phyloP scores from a whole-genome alignment of 345 rosid species.

The Capsella bursapastoris region DNA sequence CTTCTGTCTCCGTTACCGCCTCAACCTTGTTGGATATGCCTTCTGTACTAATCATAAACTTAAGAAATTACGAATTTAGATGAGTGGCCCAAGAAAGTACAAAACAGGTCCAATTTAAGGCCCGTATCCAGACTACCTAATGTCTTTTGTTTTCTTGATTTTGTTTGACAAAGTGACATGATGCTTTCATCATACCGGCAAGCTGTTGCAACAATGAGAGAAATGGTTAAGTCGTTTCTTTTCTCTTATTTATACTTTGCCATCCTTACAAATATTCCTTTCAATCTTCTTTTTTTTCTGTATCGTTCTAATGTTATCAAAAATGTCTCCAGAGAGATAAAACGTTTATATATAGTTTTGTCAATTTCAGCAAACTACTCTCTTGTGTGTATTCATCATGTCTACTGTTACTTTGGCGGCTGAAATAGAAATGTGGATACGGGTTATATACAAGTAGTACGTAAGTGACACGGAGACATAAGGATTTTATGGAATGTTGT shows the following conservation, averaged over 20 bases:
- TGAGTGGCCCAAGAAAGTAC: not conserved
- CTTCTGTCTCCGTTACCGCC: too few species aligned
- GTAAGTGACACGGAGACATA: slow-evolving; percentile 27
- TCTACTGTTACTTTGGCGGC: slow-evolving; percentile 43
- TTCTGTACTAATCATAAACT: too few species aligned
- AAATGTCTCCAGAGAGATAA: too few species aligned
- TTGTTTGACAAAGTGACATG: not conserved
- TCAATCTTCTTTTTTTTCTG: not conserved
- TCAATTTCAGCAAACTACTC: slow-evolving; percentile 5
- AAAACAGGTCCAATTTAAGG: not conserved
- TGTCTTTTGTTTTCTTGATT: not conserved
- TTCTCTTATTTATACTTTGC: not conserved
- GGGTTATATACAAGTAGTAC: not conserved
- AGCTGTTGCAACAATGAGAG: not conserved
- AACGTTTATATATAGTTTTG: not conserved
- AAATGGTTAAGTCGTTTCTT: not conserved
- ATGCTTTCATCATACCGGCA: not conserved
- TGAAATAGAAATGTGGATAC: slow-evolving; percentile 10
- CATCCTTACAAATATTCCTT: not conserved
- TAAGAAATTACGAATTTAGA: not conserved
- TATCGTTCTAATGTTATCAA: not conserved
- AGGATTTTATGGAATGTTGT: slow-evolving; percentile 23
- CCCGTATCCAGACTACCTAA: not conserved
- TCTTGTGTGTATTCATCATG: not conserved
- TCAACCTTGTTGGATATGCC: too few species aligned